These are phyloP conservation scores for Geotrichum europaeum DNA, from an alignment of 1,139 yeast species.

Conservation along the genomic window DNA sequence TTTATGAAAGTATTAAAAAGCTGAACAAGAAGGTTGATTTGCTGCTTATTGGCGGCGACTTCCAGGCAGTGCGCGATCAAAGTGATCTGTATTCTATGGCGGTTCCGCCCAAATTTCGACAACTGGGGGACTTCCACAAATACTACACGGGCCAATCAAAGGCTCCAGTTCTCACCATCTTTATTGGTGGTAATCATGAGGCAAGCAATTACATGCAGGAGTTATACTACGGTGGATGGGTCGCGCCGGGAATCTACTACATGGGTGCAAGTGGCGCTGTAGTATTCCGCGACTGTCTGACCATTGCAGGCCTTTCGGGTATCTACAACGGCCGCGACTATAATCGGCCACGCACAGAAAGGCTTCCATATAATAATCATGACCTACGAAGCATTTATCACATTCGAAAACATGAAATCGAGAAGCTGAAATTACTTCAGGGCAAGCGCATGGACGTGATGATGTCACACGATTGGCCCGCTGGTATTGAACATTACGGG, in stretches of 20 bases:
- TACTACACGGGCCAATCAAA: conserved; percentile 55
- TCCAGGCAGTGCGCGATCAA: conserved; percentile 60
- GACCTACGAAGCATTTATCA: conserved; percentile 65
- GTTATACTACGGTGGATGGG: conserved; percentile 87
- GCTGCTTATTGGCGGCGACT: conserved; percentile 81
- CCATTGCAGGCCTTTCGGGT: conserved; percentile 82
- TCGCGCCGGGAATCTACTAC: conserved; percentile 84
- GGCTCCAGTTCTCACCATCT: conserved; percentile 75
- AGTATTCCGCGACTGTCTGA: conserved; percentile 50
- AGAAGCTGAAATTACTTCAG: conserved; percentile 45
- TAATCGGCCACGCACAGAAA: conserved; percentile 38
- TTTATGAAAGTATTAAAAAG: conserved; percentile 42
- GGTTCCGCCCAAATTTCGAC: conserved; percentile 46
- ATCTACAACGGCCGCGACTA: conserved; percentile 57
- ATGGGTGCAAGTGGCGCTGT: conserved; percentile 74
- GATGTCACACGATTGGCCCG: conserved; percentile 94
- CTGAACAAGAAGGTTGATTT: conserved; percentile 47
- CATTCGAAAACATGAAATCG: conserved; percentile 56
- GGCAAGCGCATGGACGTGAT: conserved; percentile 43
- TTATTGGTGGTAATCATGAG: conserved; percentile 96
- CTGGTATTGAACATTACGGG: conserved; percentile 66
- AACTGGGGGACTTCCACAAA: conserved; percentile 69
- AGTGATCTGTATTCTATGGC: conserved; percentile 64
- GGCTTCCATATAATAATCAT: conserved; percentile 43
- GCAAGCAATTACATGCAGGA: conserved; percentile 72